Percentiles rank a stretch among this genome's conserved stretches.
These are phyloP conservation scores for Fusarium sambucinum DNA, from an alignment of 2,329 filamentous ascomycete species.

Conservation along the genomic window DNA sequence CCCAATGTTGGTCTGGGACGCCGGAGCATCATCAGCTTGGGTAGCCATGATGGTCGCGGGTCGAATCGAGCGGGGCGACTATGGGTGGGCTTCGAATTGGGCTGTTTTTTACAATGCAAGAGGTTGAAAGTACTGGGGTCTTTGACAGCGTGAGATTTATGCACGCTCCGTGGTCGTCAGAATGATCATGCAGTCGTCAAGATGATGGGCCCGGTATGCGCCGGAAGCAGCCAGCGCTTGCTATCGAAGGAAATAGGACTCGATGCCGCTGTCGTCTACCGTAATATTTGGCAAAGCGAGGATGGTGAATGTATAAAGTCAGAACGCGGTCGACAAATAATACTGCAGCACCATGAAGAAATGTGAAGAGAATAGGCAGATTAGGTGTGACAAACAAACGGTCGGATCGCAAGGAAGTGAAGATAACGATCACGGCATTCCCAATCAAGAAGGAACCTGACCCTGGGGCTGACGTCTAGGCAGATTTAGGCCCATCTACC, in stretches of 20 bases:
- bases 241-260: constrained; percentile 35
- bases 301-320: constrained; percentile 5
- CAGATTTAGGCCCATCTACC: constrained; percentile 34
- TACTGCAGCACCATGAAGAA: background rate
- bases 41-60: constrained; percentile 35
- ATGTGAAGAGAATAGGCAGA: constrained; percentile 7
- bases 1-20: constrained; percentile 40
- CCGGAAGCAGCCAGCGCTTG: constrained; percentile 30
- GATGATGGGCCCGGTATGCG: constrained; percentile 37
- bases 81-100: constrained; percentile 3
- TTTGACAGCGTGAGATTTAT: background rate
- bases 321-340: background rate
- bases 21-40: constrained; percentile 34
- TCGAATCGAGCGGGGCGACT: constrained; percentile 26
- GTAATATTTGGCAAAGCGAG: constrained; percentile 9
- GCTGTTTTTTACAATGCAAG: background rate
- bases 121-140: background rate
- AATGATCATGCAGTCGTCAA: constrained; percentile 22
- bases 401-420: constrained; percentile 32
- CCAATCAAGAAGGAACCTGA: constrained; percentile 41
- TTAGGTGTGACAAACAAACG: constrained; percentile 27
- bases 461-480: constrained; percentile 39
- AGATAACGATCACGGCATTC: constrained; percentile 41
- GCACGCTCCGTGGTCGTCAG: constrained; percentile 9
- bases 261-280: constrained; percentile 22